A percentile compares a stretch with the other conserved stretches of the same genome.
Evolutionary conservation across 2,329 filamentous ascomycete species (phyloP).

Genomic region (Clonostachys rosea): DNA sequence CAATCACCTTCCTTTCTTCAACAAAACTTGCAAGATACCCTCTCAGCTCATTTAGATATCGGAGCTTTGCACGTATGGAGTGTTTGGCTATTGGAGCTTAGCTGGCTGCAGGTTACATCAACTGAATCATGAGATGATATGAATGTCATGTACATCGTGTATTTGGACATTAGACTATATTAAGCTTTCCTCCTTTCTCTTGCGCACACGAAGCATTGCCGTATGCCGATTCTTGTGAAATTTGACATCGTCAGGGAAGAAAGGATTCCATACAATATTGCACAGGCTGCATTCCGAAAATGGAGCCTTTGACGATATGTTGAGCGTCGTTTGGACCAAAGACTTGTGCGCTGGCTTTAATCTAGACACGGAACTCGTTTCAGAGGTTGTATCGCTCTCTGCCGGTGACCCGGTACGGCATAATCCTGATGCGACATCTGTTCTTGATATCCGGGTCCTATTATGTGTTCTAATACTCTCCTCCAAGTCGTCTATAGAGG

Average conservation of each 20-base stretch:
- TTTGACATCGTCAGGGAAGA: slow-evolving; percentile 36
- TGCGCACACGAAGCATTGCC: slow-evolving; percentile 14
- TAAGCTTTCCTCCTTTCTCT: neutral
- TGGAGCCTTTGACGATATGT: slow-evolving; percentile 31
- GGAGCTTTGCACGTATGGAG: too few relatives aligned
- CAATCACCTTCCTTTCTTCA: too few relatives aligned
- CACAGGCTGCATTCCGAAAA: slow-evolving; percentile 38
- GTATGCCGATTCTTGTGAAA: slow-evolving; percentile 33
- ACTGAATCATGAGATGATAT: too few relatives aligned
- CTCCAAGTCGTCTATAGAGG: neutral
- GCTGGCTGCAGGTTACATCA: too few relatives aligned
- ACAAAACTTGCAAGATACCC: too few relatives aligned
- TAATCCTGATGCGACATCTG: neutral
- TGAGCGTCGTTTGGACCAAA: slow-evolving; percentile 35
- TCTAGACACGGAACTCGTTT: neutral
- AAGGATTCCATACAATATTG: slow-evolving; percentile 36
- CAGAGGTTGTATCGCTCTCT: neutral
- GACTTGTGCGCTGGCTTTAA: slow-evolving; percentile 10
- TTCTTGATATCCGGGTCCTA: neutral
- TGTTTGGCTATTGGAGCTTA: too few relatives aligned
- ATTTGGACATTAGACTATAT: too few relatives aligned
- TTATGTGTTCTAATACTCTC: neutral
- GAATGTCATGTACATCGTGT: too few relatives aligned
- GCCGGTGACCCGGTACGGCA: neutral
- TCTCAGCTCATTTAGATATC: too few relatives aligned